A percentile compares a stretch with the other conserved stretches of the same genome.
These are phyloP conservation scores for Colletotrichum orbiculare DNA, from an alignment of 2,329 filamentous ascomycete species.

Conservation along the genomic window DNA sequence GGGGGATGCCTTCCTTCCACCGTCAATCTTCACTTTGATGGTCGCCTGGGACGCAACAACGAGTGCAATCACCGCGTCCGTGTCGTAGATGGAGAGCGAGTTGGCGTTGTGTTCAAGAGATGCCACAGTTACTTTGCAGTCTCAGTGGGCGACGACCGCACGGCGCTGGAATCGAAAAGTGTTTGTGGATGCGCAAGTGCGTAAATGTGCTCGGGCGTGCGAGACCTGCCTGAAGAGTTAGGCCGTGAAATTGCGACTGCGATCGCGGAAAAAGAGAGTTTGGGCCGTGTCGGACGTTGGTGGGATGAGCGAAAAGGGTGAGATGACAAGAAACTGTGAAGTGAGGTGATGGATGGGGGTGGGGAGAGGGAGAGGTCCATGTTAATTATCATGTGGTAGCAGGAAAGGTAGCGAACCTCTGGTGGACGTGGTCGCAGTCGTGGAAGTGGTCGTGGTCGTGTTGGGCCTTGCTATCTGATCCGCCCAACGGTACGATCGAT, in stretches of 20 bases:
- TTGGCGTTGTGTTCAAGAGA: no score
- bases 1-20: no score
- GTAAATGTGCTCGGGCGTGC: neutral
- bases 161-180: no score
- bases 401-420: slow-evolving; percentile 17
- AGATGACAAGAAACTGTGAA: slow-evolving; percentile 37
- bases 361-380: slow-evolving; percentile 11
- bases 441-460: slow-evolving; percentile 9
- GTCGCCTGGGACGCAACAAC: slow-evolving; percentile 17
- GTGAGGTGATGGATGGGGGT: slow-evolving; percentile 14
- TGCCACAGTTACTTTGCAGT: no score
- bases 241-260: slow-evolving; percentile 5
- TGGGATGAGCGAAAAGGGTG: slow-evolving; percentile 32
- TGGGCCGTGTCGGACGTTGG: slow-evolving; percentile 31
- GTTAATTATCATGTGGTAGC: slow-evolving; percentile 31
- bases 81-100: no score
- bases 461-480: slow-evolving; percentile 22
- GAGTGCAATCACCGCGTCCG: no score
- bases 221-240: slow-evolving; percentile 30
- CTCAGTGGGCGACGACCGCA: no score
- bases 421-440: slow-evolving; percentile 5
- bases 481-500: neutral
- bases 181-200: neutral
- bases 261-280: slow-evolving; percentile 17
- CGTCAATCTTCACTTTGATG: neutral